phyloP scores from a whole-genome alignment of 305 asterid genomes.

The Solanum aculeatissimum region DNA sequence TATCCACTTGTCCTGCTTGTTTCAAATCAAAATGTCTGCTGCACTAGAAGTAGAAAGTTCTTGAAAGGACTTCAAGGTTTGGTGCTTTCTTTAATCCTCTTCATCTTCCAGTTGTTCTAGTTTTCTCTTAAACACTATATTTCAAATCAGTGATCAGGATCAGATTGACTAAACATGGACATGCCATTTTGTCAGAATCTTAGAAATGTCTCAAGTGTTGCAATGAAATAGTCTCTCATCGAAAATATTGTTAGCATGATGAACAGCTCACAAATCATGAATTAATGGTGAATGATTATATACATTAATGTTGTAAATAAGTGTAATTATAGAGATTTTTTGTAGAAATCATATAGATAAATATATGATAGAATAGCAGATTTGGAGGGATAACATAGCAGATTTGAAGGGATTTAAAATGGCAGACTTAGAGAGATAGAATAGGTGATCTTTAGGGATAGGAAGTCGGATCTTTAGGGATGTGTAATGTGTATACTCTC shows the following conservation, averaged over 20 bases:
- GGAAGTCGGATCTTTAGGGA: too few relatives aligned
- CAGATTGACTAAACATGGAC: not conserved
- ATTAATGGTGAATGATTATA: too few relatives aligned
- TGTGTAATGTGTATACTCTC: too few relatives aligned
- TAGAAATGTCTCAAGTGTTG: not conserved
- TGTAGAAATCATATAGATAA: too few relatives aligned
- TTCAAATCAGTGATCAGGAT: not conserved
- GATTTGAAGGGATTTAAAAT: too few relatives aligned
- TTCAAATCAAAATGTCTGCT: not conserved
- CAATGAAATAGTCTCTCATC: not conserved
- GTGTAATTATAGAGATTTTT: too few relatives aligned
- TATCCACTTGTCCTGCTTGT: not conserved
- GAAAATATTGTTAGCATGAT: not conserved
- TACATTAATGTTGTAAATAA: too few relatives aligned
- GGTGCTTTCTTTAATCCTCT: not conserved
- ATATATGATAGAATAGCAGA: too few relatives aligned
- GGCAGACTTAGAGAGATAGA: too few relatives aligned
- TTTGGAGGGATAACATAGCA: too few relatives aligned
- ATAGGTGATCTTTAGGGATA: too few relatives aligned
- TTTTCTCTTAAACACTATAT: not conserved
- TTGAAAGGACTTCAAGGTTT: not conserved
- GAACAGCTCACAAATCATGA: too few relatives aligned
- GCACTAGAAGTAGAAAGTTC: not conserved
- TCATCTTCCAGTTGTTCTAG: not conserved
- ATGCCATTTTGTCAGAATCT: not conserved